Conservation (phyloP, 2,329 filamentous ascomycete species). For the Acephala macrosclerotiorum region DNA sequence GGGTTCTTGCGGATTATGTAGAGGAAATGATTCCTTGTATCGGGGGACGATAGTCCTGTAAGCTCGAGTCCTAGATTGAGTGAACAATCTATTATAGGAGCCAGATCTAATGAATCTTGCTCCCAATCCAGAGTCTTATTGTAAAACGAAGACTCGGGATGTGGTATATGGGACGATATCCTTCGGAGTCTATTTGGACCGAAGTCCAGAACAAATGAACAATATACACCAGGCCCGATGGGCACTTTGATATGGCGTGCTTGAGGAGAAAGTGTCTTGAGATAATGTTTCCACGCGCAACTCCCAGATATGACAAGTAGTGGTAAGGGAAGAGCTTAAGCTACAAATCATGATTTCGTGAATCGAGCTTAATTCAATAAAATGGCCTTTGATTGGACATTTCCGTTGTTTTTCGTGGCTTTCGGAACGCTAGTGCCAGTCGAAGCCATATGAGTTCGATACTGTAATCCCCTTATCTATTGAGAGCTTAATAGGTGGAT, state of each 20-base stretch:
- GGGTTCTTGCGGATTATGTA: background rate
- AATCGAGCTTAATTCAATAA: background rate
- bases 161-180: background rate
- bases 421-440: background rate
- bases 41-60: background rate
- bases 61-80: background rate
- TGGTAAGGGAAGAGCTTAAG: background rate
- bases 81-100: background rate
- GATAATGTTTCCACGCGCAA: background rate
- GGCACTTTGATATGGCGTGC: background rate
- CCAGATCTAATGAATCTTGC: background rate
- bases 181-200: background rate
- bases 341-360: background rate
- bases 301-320: background rate
- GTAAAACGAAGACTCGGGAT: background rate
- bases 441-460: background rate
- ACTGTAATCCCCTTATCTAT: background rate
- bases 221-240: background rate
- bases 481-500: background rate
- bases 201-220: background rate
- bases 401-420: background rate
- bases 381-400: background rate
- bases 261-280: slow-evolving; percentile 1
- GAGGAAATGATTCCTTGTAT: background rate
- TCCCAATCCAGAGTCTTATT: background rate